A percentile compares a stretch with the other conserved stretches of the same genome.
These are phyloP conservation scores for Gryganskiella cystojenkinii DNA, from an alignment of 192 early-diverging fungal species.

Conservation along the genomic window DNA sequence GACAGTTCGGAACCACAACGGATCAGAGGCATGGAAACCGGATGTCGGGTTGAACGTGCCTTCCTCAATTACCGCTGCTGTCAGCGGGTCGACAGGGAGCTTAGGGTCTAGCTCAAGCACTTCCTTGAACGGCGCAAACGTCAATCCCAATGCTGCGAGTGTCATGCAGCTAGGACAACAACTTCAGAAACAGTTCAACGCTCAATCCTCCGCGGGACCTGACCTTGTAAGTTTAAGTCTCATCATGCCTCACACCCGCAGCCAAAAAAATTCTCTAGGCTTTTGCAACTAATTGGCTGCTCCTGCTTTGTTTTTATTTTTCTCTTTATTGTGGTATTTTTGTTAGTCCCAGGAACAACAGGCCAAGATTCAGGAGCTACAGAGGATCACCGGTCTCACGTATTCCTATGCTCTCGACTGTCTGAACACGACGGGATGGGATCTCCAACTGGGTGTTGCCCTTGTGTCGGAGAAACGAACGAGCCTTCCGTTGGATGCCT, in stretches of 20 bases:
- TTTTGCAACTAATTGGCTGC: background rate
- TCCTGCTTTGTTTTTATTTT: background rate
- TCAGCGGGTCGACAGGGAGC: background rate
- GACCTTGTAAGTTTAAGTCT: no score
- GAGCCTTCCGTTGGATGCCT: constrained; percentile 14
- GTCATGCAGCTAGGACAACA: background rate
- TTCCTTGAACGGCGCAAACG: background rate
- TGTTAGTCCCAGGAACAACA: constrained; percentile 46
- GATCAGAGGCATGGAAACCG: constrained; percentile 34
- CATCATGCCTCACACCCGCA: no score
- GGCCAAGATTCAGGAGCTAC: constrained; percentile 31
- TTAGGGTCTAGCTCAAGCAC: background rate
- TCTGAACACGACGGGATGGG: constrained; percentile 36
- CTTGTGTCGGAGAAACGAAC: constrained; percentile 22
- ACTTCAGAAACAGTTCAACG: background rate
- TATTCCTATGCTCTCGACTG: constrained; percentile 44
- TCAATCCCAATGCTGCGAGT: background rate
- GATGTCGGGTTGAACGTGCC: constrained; percentile 8
- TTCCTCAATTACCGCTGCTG: constrained; percentile 2
- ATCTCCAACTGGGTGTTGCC: constrained; percentile 19
- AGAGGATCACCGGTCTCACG: constrained; percentile 34
- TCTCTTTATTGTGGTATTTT: background rate
- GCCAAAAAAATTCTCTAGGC: background rate
- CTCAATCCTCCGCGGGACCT: background rate
- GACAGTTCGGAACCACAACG: constrained; percentile 33